Conservation (phyloP, 225 moss, liverwort and hornwort genomes). For the Climacium dendroides region DNA sequence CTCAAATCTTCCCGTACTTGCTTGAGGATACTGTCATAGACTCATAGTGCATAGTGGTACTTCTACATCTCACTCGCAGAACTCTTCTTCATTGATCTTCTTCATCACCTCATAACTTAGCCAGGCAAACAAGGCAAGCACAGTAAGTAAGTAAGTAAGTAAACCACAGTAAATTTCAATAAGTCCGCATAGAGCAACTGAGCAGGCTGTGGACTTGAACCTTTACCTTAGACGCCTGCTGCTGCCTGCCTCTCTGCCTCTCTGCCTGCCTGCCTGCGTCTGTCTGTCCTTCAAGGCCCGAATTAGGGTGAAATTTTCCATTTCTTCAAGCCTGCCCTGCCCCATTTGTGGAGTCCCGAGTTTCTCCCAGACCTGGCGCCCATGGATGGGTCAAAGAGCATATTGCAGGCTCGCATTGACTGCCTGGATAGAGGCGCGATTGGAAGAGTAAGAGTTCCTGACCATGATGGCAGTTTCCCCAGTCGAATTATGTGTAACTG, state of each 20-base stretch:
- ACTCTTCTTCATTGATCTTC: not conserved
- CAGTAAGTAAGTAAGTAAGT: too few relatives aligned
- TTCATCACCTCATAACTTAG: not conserved
- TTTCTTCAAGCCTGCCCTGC: not conserved
- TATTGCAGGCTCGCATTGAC: not conserved
- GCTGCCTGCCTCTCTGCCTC: too few relatives aligned
- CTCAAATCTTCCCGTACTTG: slow-evolving; percentile 10
- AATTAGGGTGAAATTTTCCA: not conserved
- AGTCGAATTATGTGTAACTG: not conserved
- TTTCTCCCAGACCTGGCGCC: not conserved
- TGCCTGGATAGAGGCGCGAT: not conserved
- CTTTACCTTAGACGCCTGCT: too few relatives aligned
- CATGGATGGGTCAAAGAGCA: not conserved
- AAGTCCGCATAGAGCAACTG: not conserved
- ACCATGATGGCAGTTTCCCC: not conserved
- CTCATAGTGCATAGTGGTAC: not conserved
- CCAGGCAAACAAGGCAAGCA: too few relatives aligned
- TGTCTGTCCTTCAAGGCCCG: not conserved
- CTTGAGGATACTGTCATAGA: not conserved
- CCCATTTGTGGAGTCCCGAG: not conserved
- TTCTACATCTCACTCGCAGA: not conserved
- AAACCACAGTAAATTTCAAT: not conserved
- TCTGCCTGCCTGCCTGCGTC: not conserved
- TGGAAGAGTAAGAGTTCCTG: not conserved
- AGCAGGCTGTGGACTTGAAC: not conserved